These are phyloP conservation scores for Exsudoporus floridanus DNA, from an alignment of 1,284 basidiomycete species.

Conservation along the genomic window DNA sequence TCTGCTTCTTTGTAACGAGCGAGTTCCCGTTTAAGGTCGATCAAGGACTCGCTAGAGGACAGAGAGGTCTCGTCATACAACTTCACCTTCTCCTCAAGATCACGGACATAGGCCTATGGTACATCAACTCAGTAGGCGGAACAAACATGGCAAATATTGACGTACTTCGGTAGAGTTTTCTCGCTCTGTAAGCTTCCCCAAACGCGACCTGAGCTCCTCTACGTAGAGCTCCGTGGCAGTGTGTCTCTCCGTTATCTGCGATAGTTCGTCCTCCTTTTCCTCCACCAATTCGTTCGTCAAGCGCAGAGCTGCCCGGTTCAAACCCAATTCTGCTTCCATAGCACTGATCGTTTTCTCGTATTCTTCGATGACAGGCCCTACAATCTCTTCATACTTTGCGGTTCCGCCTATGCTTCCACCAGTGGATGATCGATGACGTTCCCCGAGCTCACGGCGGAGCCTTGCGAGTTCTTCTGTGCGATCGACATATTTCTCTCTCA, in stretches of 20 bases:
- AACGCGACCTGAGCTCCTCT: constrained; percentile 77
- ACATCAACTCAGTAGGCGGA: constrained; percentile 10
- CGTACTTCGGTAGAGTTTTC: constrained; percentile 87
- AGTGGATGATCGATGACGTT: constrained; percentile 58
- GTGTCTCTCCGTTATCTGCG: constrained; percentile 64
- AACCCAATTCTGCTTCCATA: constrained; percentile 90
- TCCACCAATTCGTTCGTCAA: constrained; percentile 90
- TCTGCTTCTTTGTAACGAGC: constrained; percentile 76
- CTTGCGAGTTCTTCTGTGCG: constrained; percentile 85
- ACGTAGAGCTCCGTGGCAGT: constrained; percentile 83
- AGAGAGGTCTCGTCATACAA: constrained; percentile 76
- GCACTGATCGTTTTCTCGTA: constrained; percentile 97
- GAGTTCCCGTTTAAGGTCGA: constrained; percentile 84
- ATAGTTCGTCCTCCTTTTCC: constrained; percentile 82
- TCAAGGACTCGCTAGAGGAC: constrained; percentile 72
- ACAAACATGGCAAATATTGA: constrained; percentile 5
- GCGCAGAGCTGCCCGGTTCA: constrained; percentile 85
- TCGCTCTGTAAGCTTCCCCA: constrained; percentile 82
- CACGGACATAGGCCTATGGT: constrained; percentile 80
- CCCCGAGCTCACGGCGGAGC: constrained; percentile 72
- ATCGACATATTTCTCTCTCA: constrained; percentile 82
- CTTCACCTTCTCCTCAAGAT: constrained; percentile 89
- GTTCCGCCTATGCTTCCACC: constrained; percentile 70
- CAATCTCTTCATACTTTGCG: constrained; percentile 90
- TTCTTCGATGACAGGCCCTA: constrained; percentile 97